Base-by-base conservation (phyloP, 805 yeast species). In the Candida takata region DNA sequence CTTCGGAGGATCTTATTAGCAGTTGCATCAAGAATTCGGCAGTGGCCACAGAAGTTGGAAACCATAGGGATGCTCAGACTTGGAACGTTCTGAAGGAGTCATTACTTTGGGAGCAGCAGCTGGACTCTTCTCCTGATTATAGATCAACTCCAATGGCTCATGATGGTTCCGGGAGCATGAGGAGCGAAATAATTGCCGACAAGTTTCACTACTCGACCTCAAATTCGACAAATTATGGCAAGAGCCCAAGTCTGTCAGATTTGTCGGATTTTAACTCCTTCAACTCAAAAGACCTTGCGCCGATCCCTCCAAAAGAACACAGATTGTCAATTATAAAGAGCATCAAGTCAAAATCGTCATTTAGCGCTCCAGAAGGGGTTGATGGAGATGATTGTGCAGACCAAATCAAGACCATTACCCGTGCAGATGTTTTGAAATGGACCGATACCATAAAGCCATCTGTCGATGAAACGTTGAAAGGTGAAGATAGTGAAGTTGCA, bases 61-160 rank as follows among this genome's bases (percentile, higher is more conserved):
- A 65, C 33, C 62, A 60, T 35, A 57, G 84, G 39, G 82, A 77
- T 36, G 64, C 78, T 36, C 84, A 77, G 48, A 67, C 75, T 1
- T 80, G 87, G 87, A 57, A 68, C 40, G 65, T 77, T 4, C 56
- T 79, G 5, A 70, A 72, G 11, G 71, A 70, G 24, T 60, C 76
- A 20, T 55, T 78, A 4, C 52, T 57, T 3, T 59, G 68, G 57
- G 60, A 54, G 28, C 15, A 43, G 10, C 41, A 45, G 19, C 27
- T 48, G 12, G 26, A 20, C 23, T 20, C 23, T 10, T 8, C 7
- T 7, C 7, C 10, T 20, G 23, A 20, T 10, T 20, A 20, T 10
- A 20, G 23, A 7, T 7, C 23, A 7, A 20, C n/a, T n/a, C n/a
- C n/a, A n/a, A n/a, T n/a, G 14, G 24, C 8, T n/a, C 25, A 33